Evolutionary conservation across 768 basidiomycete species (phyloP), one percentile per base, ranked within the genome.

Genomic region (Pholiota molesta): DNA sequence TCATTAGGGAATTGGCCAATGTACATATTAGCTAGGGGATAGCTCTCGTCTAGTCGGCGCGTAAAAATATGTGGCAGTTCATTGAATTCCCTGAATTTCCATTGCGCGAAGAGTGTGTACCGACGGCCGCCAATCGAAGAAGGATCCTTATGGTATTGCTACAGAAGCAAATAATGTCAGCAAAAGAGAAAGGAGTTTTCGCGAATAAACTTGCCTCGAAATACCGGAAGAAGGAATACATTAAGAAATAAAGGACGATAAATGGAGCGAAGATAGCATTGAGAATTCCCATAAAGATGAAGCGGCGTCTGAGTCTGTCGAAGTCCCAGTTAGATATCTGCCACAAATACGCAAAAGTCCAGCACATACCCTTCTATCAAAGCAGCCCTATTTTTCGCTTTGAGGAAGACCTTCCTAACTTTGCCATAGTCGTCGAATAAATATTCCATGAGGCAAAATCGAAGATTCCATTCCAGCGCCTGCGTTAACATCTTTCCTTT

Each of bases 211-310:
- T 31, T 42, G 95, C 97, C 83, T 99, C 97, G 64, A 99, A 99
- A 74, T 99, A 99, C 3, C 97, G 92, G 82, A 99, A 99, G 83
- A 99, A 99, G 0, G 95, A 99, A 73, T 97, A 99, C 88, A 99
- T 93, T 42, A 99, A 76, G 45, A 98, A 86, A 74, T 99, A 99
- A 17, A 96, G 78, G 33, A 99, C 92, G 69, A 99, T 99, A 77
- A 99, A 97, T 0, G 97, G 97, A 1, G 92, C 94, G 66, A 99
- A 97, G 10, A 95, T 86, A 2, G 94, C 95, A 67, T 99, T 99
- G 59, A 99, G 73, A 57, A 97, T 87, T 13, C 95, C 97, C 92
- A 99, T 97, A 73, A 99, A 97, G 62, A 98, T 88, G 72, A 99
- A 92, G 2, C 97, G 86, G 60, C 93, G 81, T 65, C 81, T 80